Percentiles rank a stretch among this genome's conserved stretches.
Conservation (phyloP, 345 rosid genomes). For the Raphanus raphanistrum region DNA sequence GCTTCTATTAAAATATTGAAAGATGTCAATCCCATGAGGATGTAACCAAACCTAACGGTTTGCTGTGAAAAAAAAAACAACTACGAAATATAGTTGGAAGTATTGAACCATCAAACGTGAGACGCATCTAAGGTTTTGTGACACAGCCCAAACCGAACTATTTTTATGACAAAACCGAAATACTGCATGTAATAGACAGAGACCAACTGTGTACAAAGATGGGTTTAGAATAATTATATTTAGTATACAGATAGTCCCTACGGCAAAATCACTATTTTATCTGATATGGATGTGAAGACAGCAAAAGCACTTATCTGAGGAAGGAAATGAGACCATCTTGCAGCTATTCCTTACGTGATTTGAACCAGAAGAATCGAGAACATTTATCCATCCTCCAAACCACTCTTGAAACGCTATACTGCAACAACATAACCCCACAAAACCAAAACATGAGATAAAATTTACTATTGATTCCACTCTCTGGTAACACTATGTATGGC, state of each 20-base stretch:
- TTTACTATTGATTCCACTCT: background rate
- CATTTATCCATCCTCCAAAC: constrained; percentile 49
- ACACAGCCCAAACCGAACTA: background rate
- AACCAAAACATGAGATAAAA: background rate
- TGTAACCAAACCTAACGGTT: background rate
- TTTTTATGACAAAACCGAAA: background rate
- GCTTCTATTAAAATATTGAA: too few species aligned
- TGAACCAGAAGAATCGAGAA: constrained; percentile 44
- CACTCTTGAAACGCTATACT: constrained; percentile 53
- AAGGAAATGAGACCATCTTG: constrained; percentile 16
- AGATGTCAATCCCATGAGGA: too few species aligned
- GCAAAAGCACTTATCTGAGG: background rate
- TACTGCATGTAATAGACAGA: background rate
- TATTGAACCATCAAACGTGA: constrained; percentile 34
- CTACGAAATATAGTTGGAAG: background rate
- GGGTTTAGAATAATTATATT: background rate
- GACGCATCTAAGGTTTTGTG: constrained; percentile 22
- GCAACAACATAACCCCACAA: constrained; percentile 31
- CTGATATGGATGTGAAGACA: background rate
- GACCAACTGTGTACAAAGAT: background rate
- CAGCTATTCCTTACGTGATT: background rate
- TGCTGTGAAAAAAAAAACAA: background rate
- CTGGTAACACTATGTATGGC: background rate
- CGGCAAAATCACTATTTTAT: background rate
- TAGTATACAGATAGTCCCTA: background rate